Evolutionary conservation across 2,329 filamentous ascomycete species (phyloP).

Genomic region (Aspergillus calidoustus): DNA sequence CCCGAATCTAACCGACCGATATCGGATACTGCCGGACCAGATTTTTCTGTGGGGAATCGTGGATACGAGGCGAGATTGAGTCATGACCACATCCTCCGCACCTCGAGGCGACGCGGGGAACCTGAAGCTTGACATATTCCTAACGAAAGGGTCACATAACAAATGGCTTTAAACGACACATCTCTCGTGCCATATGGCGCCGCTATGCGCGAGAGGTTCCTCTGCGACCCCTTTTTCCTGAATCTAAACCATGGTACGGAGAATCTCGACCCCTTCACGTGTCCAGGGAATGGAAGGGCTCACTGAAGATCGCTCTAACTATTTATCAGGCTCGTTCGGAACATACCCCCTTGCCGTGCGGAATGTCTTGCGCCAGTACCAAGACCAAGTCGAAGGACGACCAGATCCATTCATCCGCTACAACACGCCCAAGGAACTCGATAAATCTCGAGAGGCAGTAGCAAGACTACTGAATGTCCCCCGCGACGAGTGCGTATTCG

Average conservation of each 20-base stretch:
- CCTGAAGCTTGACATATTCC: too few species aligned
- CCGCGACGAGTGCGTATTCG: conserved; percentile 71
- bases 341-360: conserved; percentile 69
- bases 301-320: not conserved
- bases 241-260: not conserved
- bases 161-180: not conserved
- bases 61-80: not conserved
- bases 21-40: not conserved
- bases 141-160: too few species aligned
- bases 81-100: not conserved
- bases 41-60: not conserved
- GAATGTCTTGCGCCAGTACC: conserved; percentile 64
- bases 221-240: not conserved
- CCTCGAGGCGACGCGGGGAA: too few species aligned
- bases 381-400: conserved; percentile 67
- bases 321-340: conserved; percentile 69
- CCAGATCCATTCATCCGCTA: conserved; percentile 80
- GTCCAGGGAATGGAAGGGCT: too few species aligned
- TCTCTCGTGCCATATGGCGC: not conserved
- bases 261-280: too few species aligned
- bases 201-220: not conserved
- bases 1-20: not conserved
- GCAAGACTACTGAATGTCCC: conserved; percentile 70
- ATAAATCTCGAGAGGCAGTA: conserved; percentile 66
- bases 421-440: conserved; percentile 64